Percentiles rank a stretch among this genome's conserved stretches.
phyloP scores from a whole-genome alignment of 345 rosid genomes.

The Boechera divaricarpa region DNA sequence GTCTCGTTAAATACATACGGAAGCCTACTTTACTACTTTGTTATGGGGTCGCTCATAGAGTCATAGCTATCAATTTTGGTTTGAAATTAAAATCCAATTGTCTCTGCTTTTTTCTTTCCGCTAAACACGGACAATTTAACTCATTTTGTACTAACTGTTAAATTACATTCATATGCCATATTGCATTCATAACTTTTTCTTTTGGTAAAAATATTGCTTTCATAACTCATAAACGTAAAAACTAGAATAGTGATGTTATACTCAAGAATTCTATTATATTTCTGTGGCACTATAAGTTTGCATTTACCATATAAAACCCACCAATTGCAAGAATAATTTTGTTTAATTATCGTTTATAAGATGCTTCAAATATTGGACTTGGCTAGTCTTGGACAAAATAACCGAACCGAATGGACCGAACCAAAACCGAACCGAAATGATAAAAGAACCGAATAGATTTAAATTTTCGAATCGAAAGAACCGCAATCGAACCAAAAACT shows the following conservation, averaged over 20 bases:
- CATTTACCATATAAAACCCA: not conserved
- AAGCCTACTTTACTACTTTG: not conserved
- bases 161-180: not conserved
- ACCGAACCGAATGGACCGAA: too few species aligned
- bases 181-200: too few species aligned
- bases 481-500: too few species aligned
- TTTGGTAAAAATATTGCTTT: not conserved
- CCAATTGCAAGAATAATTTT: too few species aligned
- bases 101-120: slow-evolving; percentile 8
- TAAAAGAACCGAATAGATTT: too few species aligned
- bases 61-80: slow-evolving; percentile 9
- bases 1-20: not conserved
- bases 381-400: too few species aligned
- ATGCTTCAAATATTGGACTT: too few species aligned
- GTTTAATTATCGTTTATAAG: too few species aligned
- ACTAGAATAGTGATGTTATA: not conserved
- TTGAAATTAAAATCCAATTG: slow-evolving; percentile 15
- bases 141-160: not conserved
- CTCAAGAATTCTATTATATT: not conserved
- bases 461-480: too few species aligned
- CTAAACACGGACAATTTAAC: slow-evolving; percentile 8
- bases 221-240: not conserved
- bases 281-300: not conserved
- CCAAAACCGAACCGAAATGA: too few species aligned
- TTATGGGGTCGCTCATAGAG: not conserved